Conservation (phyloP, 2,329 filamentous ascomycete genomes). For the Plectosphaerella plurivora region DNA sequence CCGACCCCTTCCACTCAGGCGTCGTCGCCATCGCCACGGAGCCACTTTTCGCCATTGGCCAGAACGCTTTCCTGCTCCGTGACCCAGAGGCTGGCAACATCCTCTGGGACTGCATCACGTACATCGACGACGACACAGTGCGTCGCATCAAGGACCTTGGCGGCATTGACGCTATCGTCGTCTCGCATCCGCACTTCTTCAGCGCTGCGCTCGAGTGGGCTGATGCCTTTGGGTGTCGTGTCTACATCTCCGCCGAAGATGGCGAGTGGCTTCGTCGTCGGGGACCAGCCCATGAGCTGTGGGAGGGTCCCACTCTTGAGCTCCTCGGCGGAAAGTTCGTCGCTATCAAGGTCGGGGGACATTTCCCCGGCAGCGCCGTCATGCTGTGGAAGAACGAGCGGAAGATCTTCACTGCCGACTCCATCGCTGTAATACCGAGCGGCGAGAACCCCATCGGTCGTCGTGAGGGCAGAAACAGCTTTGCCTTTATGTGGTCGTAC, state of each 20-base stretch:
- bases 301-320: constrained; percentile 37
- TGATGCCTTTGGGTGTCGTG: constrained; percentile 59
- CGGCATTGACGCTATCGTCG: constrained; percentile 67
- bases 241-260: constrained; percentile 67
- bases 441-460: constrained; percentile 27
- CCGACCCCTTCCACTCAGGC: constrained; percentile 36
- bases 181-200: constrained; percentile 81
- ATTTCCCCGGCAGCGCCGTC: constrained; percentile 73
- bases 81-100: constrained; percentile 62
- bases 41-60: constrained; percentile 67
- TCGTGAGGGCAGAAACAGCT: constrained; percentile 8
- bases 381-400: constrained; percentile 48
- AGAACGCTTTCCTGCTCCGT: constrained; percentile 65
- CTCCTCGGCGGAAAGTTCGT: constrained; percentile 44
- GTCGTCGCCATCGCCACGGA: constrained; percentile 43
- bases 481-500: constrained; percentile 11
- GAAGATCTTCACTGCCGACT: constrained; percentile 71
- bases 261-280: constrained; percentile 54
- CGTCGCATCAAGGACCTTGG: constrained; percentile 53
- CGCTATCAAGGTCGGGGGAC: constrained; percentile 69
- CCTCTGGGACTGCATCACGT: constrained; percentile 74
- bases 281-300: constrained; percentile 39
- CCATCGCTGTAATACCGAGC: constrained; percentile 65
- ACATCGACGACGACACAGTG: constrained; percentile 62
- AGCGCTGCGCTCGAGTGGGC: constrained; percentile 74